Base-by-base conservation (phyloP, 805 yeast species). In the Hanseniaspora vineae region DNA sequence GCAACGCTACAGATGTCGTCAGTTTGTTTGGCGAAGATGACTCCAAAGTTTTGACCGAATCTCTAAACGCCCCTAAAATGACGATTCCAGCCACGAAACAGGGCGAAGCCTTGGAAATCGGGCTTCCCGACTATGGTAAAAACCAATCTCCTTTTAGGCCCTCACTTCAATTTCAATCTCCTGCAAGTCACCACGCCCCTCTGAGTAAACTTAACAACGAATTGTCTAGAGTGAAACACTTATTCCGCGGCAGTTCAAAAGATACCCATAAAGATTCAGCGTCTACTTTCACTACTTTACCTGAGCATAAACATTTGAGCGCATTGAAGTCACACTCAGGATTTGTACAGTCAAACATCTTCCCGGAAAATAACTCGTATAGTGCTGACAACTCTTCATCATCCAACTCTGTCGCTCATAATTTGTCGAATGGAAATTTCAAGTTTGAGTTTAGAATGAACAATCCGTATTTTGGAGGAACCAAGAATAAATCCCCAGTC, bases 1-100 rank as follows among this genome's bases (percentile, higher is more conserved):
- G 45, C 17, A 59, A 66, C 44, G 58, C 58, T 31, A 65, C 61
- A 29, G 68, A 65, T 47, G 55, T 57, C 12, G 65, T 60, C 42
- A 65, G 68, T 47, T 57, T 64, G 13, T 61, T 67, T 1, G 56
- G 58, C 5, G 60, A 56, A 8, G 66, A 62, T 33, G 69, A 66
- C 32, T 62, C 70, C 2, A 62, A 61, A 45, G 43, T 62, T 12
- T 59, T 62, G 44, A 48, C 65, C 0, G 50, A 69, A 8, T 71
- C 76, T 0, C 77, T 77, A 9, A 69, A 76, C 1, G 77, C 80
- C 1, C 83, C 82, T n/a, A 73, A 66, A 57, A 76, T 84, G 80
- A 84, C 94, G 0, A 84, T 85, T 45, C 89, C 94, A 0, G 84
- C 92, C 0, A 82, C 90, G 0, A 65, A 88, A 53, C 75, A 77